phyloP scores from a whole-genome alignment of 495 filamentous ascomycete species.

The Evernia prunastri region DNA sequence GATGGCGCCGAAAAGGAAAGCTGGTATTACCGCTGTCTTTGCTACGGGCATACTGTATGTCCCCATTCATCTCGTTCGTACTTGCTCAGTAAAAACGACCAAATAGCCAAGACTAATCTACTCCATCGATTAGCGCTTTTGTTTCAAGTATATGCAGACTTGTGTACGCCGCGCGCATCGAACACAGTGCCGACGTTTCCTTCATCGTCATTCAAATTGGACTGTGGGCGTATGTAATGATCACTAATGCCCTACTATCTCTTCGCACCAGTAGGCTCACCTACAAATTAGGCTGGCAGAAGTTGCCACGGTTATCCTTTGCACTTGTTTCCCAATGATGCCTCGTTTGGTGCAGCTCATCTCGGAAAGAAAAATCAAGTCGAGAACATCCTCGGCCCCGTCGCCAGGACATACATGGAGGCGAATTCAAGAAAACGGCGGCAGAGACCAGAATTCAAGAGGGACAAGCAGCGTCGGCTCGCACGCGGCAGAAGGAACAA shows the following conservation, averaged over 20 bases:
- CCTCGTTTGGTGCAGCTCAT: constrained; percentile 1
- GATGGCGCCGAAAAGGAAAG: constrained; percentile 13
- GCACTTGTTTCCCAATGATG: constrained; percentile 20
- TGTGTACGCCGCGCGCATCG: neutral
- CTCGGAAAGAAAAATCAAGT: neutral
- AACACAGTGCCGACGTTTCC: neutral
- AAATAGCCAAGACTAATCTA: neutral
- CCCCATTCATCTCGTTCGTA: neutral
- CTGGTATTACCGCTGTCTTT: constrained; percentile 11
- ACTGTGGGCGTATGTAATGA: constrained; percentile 2
- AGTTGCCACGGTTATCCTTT: constrained; percentile 13
- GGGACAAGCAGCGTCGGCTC: too few species aligned
- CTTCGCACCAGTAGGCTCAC: too few species aligned
- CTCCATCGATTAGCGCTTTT: constrained; percentile 7
- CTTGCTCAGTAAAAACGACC: neutral
- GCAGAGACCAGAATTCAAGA: too few species aligned
- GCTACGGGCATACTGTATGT: constrained; percentile 11
- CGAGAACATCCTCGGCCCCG: neutral
- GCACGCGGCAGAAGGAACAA: too few species aligned
- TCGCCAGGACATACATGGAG: neutral
- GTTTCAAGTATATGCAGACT: constrained; percentile 21
- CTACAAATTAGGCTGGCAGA: constrained; percentile 14
- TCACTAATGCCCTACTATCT: too few species aligned
- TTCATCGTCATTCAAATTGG: neutral
- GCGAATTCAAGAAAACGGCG: too few species aligned